Evolutionary conservation across 495 filamentous ascomycete genomes (phyloP).

Genomic region (Cryomyces minteri): DNA sequence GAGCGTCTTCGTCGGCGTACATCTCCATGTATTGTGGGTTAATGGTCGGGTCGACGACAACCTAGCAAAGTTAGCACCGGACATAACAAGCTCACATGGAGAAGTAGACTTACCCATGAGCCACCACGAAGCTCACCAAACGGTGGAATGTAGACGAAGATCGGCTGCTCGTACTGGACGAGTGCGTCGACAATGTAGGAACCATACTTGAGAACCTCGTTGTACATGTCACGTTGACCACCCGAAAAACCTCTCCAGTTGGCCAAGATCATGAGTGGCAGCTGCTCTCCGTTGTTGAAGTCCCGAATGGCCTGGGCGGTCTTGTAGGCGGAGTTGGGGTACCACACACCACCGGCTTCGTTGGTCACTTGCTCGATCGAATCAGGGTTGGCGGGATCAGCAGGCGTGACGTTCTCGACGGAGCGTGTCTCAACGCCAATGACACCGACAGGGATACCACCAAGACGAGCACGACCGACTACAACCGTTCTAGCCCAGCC

Average conservation of each 20-base stretch:
- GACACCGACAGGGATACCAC: conserved; percentile 96
- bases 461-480: conserved; percentile 87
- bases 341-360: conserved; percentile 98
- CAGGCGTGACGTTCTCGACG: conserved; percentile 90
- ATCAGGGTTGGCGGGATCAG: conserved; percentile 96
- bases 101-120: conserved; percentile 52
- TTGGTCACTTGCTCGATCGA: conserved; percentile 85
- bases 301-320: conserved; percentile 95
- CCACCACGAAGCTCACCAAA: conserved; percentile 95
- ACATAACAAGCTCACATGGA: background rate
- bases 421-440: conserved; percentile 93
- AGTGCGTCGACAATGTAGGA: conserved; percentile 97
- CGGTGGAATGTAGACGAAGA: conserved; percentile 97
- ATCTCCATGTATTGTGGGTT: conserved; percentile 96
- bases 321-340: conserved; percentile 98
- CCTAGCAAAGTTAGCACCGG: conserved; percentile 27
- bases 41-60: conserved; percentile 96
- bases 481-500: conserved; percentile 96
- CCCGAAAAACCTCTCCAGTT: conserved; percentile 99
- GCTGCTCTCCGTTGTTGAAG: conserved; percentile 97
- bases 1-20: conserved; percentile 93
- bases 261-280: conserved; percentile 95
- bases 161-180: conserved; percentile 94
- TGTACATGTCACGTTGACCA: conserved; percentile 99
- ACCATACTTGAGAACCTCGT: conserved; percentile 98